A percentile compares a stretch with the other conserved stretches of the same genome.
phyloP scores from a whole-genome alignment of 208 protist genomes.

The Vickermania ingenoplastis region DNA sequence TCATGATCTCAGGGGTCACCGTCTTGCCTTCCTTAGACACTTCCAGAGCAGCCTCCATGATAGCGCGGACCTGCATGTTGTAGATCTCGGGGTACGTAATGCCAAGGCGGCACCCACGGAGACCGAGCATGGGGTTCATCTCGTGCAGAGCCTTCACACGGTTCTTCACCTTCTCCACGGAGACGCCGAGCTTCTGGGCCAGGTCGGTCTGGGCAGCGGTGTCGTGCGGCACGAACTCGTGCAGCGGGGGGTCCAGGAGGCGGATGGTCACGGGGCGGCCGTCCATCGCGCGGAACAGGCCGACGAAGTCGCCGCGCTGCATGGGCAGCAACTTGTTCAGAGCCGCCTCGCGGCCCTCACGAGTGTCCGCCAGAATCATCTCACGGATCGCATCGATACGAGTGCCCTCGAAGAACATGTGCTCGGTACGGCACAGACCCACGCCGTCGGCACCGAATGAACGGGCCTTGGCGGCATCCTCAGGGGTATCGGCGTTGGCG shows the following conservation, averaged over 20 bases:
- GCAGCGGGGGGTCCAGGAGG: slow-evolving; percentile 93
- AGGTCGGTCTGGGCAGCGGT: slow-evolving; percentile 48
- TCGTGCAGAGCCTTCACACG: slow-evolving; percentile 84
- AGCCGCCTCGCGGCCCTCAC: slow-evolving; percentile 59
- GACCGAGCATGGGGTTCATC: slow-evolving; percentile 94
- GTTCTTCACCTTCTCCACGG: slow-evolving; percentile 44
- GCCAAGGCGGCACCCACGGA: slow-evolving; percentile 89
- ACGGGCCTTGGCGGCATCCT: slow-evolving; percentile 60
- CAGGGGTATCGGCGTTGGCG: slow-evolving; percentile 88
- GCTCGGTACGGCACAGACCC: slow-evolving; percentile 93
- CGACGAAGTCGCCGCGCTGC: slow-evolving; percentile 86
- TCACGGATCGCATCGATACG: slow-evolving; percentile 84
- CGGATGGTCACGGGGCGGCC: slow-evolving; percentile 87
- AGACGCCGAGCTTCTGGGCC: slow-evolving; percentile 52
- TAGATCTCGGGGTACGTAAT: slow-evolving; percentile 92
- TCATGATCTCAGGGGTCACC: slow-evolving; percentile 89
- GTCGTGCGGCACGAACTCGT: slow-evolving; percentile 94
- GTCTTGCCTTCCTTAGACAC: slow-evolving; percentile 42
- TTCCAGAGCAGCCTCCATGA: slow-evolving; percentile 86
- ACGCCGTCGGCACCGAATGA: slow-evolving; percentile 92
- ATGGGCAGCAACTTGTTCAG: slow-evolving; percentile 84
- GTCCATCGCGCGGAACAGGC: slow-evolving; percentile 88
- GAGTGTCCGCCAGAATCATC: slow-evolving; percentile 89
- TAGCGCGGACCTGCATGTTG: slow-evolving; percentile 91
- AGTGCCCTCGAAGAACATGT: slow-evolving; percentile 93